Evolutionary conservation across 345 rosid genomes (phyloP), one percentile per base, ranked within the genome.

Genomic region (Gossypium bickii): DNA sequence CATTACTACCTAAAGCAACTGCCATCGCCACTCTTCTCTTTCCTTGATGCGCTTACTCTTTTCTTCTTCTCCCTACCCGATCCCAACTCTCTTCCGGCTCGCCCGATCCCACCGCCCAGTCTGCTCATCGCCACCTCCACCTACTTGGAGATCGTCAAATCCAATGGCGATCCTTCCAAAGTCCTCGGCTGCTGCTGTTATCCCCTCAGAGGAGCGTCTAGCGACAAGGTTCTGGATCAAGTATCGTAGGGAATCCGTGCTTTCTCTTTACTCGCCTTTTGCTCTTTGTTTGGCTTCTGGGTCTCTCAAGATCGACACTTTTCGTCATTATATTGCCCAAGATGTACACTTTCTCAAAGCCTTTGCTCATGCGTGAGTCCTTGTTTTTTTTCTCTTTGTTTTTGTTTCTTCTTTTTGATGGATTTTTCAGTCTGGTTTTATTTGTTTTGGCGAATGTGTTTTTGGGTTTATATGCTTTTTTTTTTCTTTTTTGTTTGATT

Each of bases 311-410:
- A 77, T 87, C 76, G 91, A 90, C 1, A n/a, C 85, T 17, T 96
- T 93, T 80, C 82, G 91, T 71, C 88, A 87, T 72, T 96, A 87
- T 78, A 85, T 93, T 69, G 84, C 97, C 0, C 99, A 96, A 75
- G 98, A 93, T 78, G 86, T 79, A 73, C 85, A 88, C 80, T 96
- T 91, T 84, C 97, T 96, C 44, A 93, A 90, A 76, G 89, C 99
- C 70, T 93, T 89, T 70, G 88, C 90, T 57, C 90, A 86, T 27
- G 99, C 98, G 99, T 93, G 78, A 88, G 98, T 86, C 24, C 4
- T 57, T 69, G 63, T 48, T 67, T 48, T 25, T 71, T 69, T 17
- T 41, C 63, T 13, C 45, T 13, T 47, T 24, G 38, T 4, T 11
- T 34, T 52, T 17, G 41, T 49, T 75, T 72, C 7, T 13, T 24